These are phyloP conservation scores for Cryptosporidium xiaoi DNA, from an alignment of 169 alveolate genomes.

Conservation along the genomic window DNA sequence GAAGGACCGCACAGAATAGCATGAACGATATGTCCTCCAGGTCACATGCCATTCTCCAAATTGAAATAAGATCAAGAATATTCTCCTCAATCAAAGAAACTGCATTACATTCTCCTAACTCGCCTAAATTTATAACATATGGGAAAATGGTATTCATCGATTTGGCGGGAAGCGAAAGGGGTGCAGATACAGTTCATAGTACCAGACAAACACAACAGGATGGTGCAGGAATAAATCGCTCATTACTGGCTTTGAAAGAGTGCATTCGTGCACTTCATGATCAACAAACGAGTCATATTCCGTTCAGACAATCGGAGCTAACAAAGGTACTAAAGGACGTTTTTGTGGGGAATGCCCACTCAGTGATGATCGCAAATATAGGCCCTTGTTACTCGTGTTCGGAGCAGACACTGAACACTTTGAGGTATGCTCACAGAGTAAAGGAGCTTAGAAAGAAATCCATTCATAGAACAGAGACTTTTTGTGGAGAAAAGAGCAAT, in stretches of 20 bases:
- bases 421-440: conserved; percentile 97
- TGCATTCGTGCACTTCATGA: conserved; percentile 98
- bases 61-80: conserved; percentile 78
- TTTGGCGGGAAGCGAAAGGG: conserved; percentile 99
- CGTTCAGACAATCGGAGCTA: conserved; percentile 97
- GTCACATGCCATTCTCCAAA: conserved; percentile 98
- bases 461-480: conserved; percentile 66
- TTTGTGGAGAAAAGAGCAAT: conserved; percentile 47
- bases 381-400: conserved; percentile 96
- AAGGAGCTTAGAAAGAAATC: conserved; percentile 90
- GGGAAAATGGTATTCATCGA: conserved; percentile 97
- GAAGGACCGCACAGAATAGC: conserved; percentile 96
- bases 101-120: conserved; percentile 37
- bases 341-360: conserved; percentile 95
- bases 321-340: conserved; percentile 95
- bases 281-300: conserved; percentile 96
- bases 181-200: conserved; percentile 97
- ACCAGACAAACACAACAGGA: conserved; percentile 95
- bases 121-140: conserved; percentile 68
- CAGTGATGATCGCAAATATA: conserved; percentile 98
- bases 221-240: conserved; percentile 99
- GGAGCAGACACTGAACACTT: conserved; percentile 98
- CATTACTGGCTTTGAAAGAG: conserved; percentile 97
- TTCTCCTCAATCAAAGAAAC: conserved; percentile 28
- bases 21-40: conserved; percentile 98